Evolutionary conservation across 108 stramenopile genomes (phyloP), one percentile per base, ranked within the genome.

Genomic region (Nitzschia sp.): DNA sequence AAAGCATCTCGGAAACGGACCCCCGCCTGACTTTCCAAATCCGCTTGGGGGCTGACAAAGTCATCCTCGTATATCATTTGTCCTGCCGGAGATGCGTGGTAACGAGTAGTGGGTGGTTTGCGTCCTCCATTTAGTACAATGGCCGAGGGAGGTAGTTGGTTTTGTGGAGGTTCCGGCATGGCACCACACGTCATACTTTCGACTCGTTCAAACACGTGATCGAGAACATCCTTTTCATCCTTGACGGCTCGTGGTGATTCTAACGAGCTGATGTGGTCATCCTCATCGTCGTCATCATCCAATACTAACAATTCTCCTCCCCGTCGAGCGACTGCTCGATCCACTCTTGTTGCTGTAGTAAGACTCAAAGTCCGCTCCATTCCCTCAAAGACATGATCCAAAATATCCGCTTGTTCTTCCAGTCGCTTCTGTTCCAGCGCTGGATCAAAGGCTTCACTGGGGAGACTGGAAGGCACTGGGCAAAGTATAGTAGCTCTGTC

Each of bases 301-400:
- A 42, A 9, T 13, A 13, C 13, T 13, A 42, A 9, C 13, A 13
- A 42, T 6, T 13, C 38, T 13, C 38, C 38, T 42, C 38, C 38
- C 38, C 13, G 6, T 42, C 38, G 38, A 9, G 9, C 9, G 6
- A 9, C 38, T 6, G 38, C 38, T 42, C 13, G 6, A 9, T 42
- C 38, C 38, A 42, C 13, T 13, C 38, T 6, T 42, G 38, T 13
- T 42, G 38, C 38, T 9, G 38, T 42, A 13, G 38, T 42, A 6
- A 42, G 13, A 42, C 38, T 42, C 38, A 42, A 13, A 13, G 9
- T 42, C 38, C 38, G 38, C 13, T 58, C 57, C 27, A 25, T 30
- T 29, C 61, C 61, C 42, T 63, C 61, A 3, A 63, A 63, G 27
- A 63, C 36, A 45, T 46, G 61, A 59, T 59, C 58, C 13, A 59